Conservation (phyloP, 148 eudicot genomes). For the Persicaria maculosa region DNA sequence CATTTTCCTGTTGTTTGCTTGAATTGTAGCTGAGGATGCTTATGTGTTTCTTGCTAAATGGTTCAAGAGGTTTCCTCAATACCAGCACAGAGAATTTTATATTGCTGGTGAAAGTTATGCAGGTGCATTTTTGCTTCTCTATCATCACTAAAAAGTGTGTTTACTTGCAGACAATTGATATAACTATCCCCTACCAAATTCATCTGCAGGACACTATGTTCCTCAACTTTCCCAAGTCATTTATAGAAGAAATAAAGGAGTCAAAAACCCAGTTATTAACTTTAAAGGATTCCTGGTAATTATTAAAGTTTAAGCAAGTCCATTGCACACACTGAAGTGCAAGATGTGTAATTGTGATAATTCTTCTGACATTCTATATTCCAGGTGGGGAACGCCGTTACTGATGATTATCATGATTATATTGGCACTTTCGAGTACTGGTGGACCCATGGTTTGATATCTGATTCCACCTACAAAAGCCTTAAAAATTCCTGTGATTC, state of each 20-base stretch:
- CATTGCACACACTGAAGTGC: background rate
- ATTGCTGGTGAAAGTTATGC: constrained; percentile 98
- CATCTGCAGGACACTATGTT: constrained; percentile 73
- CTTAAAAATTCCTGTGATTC: constrained; percentile 39
- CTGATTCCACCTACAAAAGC: constrained; percentile 67
- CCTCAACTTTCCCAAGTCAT: constrained; percentile 81
- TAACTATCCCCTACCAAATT: background rate
- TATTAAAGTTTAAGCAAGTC: background rate
- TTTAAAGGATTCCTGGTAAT: constrained; percentile 89
- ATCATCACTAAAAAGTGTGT: background rate
- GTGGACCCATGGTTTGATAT: constrained; percentile 92
- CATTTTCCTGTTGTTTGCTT: constrained; percentile 10
- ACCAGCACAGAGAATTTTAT: constrained; percentile 83
- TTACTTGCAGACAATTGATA: background rate
- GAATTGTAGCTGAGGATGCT: constrained; percentile 69
- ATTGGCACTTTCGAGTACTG: constrained; percentile 92
- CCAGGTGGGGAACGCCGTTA: constrained; percentile 93
- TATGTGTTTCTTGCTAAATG: constrained; percentile 66
- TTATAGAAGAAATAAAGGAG: constrained; percentile 64
- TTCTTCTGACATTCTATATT: background rate
- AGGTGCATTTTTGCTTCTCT: constrained; percentile 27
- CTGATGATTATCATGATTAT: constrained; percentile 76
- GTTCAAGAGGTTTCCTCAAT: constrained; percentile 89
- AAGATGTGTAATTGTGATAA: background rate
- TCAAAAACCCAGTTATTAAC: constrained; percentile 55